phyloP scores from a whole-genome alignment of 2,329 filamentous ascomycete species.

The Ploettnerulaceae sp. region DNA sequence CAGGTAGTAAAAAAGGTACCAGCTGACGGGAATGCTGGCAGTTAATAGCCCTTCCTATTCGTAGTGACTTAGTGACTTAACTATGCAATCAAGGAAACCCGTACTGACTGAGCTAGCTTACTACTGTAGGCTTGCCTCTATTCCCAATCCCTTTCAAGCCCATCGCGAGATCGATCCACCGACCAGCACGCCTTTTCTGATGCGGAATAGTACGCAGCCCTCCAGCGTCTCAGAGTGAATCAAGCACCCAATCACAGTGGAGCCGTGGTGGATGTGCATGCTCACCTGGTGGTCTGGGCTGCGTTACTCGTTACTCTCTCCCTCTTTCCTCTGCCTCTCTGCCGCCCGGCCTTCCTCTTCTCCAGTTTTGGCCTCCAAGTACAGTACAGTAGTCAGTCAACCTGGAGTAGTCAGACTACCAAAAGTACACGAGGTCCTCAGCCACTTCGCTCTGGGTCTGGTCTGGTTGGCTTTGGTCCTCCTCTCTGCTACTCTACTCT shows the following conservation, averaged over 20 bases:
- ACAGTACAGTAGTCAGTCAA: too few relatives aligned
- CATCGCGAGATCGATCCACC: slow-evolving; percentile 12
- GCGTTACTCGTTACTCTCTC: slow-evolving; percentile 3
- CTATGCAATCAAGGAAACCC: too few relatives aligned
- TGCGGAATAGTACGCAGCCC: slow-evolving; percentile 19
- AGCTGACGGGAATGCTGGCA: too few relatives aligned
- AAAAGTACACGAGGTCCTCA: too few relatives aligned
- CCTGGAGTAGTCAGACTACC: too few relatives aligned
- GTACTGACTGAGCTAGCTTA: too few relatives aligned
- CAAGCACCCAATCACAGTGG: slow-evolving; percentile 13
- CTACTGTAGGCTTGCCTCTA: slow-evolving; percentile 4
- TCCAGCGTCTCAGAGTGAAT: slow-evolving; percentile 19
- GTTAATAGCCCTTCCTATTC: too few relatives aligned
- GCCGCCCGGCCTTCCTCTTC: too few relatives aligned
- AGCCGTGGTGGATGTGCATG: slow-evolving; percentile 4
- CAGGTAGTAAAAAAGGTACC: too few relatives aligned
- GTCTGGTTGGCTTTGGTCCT: too few relatives aligned
- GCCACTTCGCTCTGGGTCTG: slow-evolving; percentile 7
- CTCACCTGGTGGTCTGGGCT: slow-evolving; percentile 11
- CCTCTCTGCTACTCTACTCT: background rate
- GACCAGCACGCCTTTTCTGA: slow-evolving; percentile 14
- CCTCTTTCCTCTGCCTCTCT: background rate
- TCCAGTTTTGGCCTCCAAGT: slow-evolving; percentile 22
- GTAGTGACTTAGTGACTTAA: too few relatives aligned
- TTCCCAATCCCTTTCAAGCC: slow-evolving; percentile 9